Conservation (phyloP, 495 filamentous ascomycete species). For the Terfezia boudieri region DNA sequence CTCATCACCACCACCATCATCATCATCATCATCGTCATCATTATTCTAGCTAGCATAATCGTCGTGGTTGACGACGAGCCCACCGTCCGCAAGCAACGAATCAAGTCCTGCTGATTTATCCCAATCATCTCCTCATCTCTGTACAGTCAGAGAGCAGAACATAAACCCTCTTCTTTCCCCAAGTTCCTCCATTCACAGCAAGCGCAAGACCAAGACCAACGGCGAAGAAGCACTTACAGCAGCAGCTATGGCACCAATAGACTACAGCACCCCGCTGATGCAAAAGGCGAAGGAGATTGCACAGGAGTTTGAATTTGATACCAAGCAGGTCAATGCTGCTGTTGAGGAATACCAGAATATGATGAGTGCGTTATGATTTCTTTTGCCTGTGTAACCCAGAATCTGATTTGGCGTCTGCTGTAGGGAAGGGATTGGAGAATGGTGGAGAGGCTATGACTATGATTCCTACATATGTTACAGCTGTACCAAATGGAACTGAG, state of each 20-base stretch:
- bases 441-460: slow-evolving; percentile 67
- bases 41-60: too few relatives aligned
- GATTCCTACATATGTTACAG: slow-evolving; percentile 91
- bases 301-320: slow-evolving; percentile 63
- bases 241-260: slow-evolving; percentile 1
- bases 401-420: slow-evolving; percentile 34
- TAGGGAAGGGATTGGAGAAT: slow-evolving; percentile 28
- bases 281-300: slow-evolving; percentile 59
- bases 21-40: too few relatives aligned
- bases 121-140: too few relatives aligned
- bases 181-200: too few relatives aligned
- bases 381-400: not conserved
- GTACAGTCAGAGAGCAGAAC: too few relatives aligned
- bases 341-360: slow-evolving; percentile 68
- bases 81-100: too few relatives aligned
- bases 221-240: too few relatives aligned
- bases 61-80: too few relatives aligned
- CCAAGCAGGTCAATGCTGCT: slow-evolving; percentile 52
- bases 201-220: too few relatives aligned
- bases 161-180: too few relatives aligned
- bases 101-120: too few relatives aligned
- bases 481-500: slow-evolving; percentile 90
- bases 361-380: slow-evolving; percentile 36
- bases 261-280: slow-evolving; percentile 32
- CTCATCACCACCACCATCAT: too few relatives aligned